phyloP scores from a whole-genome alignment of 768 basidiomycete genomes.

The Termitomyces sp. region DNA sequence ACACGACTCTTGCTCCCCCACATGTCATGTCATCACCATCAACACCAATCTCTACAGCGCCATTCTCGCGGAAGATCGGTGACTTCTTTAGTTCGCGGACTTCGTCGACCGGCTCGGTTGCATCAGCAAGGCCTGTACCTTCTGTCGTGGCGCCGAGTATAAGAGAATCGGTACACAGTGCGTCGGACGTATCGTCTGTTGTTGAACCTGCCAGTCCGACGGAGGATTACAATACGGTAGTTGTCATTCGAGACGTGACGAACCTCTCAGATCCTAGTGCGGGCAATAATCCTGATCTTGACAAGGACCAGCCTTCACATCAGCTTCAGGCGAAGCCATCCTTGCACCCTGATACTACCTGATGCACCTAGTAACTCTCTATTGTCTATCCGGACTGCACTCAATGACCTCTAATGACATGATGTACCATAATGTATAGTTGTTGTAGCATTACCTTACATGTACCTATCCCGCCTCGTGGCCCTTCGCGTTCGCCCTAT shows the following conservation, averaged over 20 bases:
- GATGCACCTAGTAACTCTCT: background rate
- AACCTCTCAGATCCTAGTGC: slow-evolving; percentile 20
- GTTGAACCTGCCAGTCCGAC: slow-evolving; percentile 55
- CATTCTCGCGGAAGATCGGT: slow-evolving; percentile 61
- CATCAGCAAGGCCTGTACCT: slow-evolving; percentile 24
- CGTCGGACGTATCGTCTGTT: slow-evolving; percentile 55
- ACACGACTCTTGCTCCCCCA: slow-evolving; percentile 22
- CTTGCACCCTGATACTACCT: background rate
- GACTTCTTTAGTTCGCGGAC: slow-evolving; percentile 61
- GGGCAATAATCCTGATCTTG: slow-evolving; percentile 10
- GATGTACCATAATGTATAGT: background rate
- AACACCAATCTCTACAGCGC: slow-evolving; percentile 30
- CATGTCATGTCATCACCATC: slow-evolving; percentile 20
- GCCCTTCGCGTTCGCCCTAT: background rate
- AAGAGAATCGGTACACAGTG: slow-evolving; percentile 41
- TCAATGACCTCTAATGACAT: slow-evolving; percentile 1
- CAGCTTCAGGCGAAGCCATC: background rate
- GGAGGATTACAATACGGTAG: slow-evolving; percentile 26
- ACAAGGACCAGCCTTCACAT: slow-evolving; percentile 10
- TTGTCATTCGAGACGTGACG: slow-evolving; percentile 24
- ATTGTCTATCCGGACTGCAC: background rate
- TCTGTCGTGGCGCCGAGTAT: slow-evolving; percentile 15
- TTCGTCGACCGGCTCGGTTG: slow-evolving; percentile 14
- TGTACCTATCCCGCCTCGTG: background rate
- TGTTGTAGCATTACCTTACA: background rate